Conservation (phyloP, 371 early-diverging fungal genomes). For the Rhizopus delemar region DNA sequence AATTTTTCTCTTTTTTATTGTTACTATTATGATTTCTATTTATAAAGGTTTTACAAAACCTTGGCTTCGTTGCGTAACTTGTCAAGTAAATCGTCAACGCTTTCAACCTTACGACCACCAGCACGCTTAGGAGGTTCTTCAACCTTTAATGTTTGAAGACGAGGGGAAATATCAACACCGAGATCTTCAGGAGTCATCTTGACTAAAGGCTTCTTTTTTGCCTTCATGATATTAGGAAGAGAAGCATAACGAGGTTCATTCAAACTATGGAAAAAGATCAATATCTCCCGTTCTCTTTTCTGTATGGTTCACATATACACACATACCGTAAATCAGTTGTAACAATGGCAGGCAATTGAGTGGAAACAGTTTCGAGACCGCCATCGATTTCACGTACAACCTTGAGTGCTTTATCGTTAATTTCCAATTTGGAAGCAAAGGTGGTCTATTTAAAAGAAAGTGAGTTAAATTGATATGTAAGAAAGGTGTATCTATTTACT, state of each 20-base stretch:
- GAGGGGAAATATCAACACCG: slow-evolving; percentile 83
- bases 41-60: slow-evolving; percentile 40
- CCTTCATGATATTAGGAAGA: slow-evolving; percentile 97
- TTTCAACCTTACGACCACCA: slow-evolving; percentile 91
- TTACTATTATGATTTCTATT: background rate
- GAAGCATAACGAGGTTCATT: slow-evolving; percentile 97
- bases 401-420: slow-evolving; percentile 67
- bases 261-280: slow-evolving; percentile 53
- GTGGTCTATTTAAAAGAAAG: slow-evolving; percentile 67
- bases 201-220: slow-evolving; percentile 96
- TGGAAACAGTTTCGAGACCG: slow-evolving; percentile 90
- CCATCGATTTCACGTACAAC: slow-evolving; percentile 97
- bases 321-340: slow-evolving; percentile 94
- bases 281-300: background rate
- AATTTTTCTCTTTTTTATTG: background rate
- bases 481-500: slow-evolving; percentile 49
- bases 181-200: slow-evolving; percentile 81
- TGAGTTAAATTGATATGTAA: slow-evolving; percentile 17
- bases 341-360: slow-evolving; percentile 87
- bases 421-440: slow-evolving; percentile 94
- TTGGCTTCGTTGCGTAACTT: slow-evolving; percentile 80
- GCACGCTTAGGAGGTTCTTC: slow-evolving; percentile 93
- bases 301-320: background rate
- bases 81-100: slow-evolving; percentile 90
- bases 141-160: slow-evolving; percentile 84